Evolutionary conservation across 768 basidiomycete species (phyloP).

Genomic region (Amanita inopinata): DNA sequence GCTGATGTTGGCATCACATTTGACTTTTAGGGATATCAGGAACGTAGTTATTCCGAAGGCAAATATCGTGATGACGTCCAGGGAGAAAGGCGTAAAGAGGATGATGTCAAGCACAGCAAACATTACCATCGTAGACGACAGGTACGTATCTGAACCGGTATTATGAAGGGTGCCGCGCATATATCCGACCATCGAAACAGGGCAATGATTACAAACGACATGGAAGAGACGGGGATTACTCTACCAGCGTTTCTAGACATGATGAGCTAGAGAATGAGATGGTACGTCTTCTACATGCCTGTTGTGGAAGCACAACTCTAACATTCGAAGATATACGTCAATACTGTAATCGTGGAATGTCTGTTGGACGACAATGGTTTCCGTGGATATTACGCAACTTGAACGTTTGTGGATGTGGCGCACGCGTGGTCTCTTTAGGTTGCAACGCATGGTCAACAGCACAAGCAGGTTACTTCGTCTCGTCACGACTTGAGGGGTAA

Average conservation of each 20-base stretch:
- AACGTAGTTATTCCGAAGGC: neutral
- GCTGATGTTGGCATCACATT: too few relatives aligned
- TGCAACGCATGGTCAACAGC: too few relatives aligned
- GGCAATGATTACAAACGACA: neutral
- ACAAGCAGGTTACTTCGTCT: too few relatives aligned
- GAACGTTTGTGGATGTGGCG: too few relatives aligned
- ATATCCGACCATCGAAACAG: neutral
- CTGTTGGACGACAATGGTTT: slow-evolving; percentile 1
- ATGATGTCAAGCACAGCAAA: neutral
- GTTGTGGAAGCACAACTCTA: slow-evolving; percentile 2
- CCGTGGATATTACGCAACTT: neutral
- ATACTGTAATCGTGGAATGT: slow-evolving; percentile 1
- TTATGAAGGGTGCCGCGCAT: neutral
- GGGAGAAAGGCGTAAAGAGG: neutral
- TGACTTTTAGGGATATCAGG: too few relatives aligned
- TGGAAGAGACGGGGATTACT: neutral
- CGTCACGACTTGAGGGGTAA: too few relatives aligned
- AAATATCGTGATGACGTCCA: neutral
- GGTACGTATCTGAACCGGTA: neutral
- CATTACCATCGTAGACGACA: neutral
- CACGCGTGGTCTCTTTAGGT: too few relatives aligned
- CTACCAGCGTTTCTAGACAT: neutral
- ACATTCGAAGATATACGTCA: slow-evolving; percentile 10
- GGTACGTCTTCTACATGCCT: slow-evolving; percentile 5
- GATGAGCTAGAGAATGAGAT: slow-evolving; percentile 3